phyloP scores from a whole-genome alignment of 371 early-diverging fungal species.

The Haplosporangium sp. region DNA sequence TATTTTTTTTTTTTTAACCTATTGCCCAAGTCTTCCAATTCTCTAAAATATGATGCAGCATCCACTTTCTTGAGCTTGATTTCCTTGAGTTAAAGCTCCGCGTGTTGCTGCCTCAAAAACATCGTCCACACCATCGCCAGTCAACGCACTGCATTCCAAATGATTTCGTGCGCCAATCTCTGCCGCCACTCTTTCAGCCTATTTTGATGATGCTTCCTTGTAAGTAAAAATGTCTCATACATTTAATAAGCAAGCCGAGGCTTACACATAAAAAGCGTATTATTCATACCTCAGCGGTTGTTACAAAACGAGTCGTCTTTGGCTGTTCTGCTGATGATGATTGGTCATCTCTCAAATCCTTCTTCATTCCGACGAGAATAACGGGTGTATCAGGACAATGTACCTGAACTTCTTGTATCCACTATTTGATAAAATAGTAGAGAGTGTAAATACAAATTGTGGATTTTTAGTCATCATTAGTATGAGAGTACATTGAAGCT shows the following conservation, averaged over 20 bases:
- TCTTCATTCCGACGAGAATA: constrained; percentile 82
- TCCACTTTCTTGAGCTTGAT: constrained; percentile 52
- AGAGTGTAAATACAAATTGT: background rate
- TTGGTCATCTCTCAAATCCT: constrained; percentile 74
- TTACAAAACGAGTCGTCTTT: constrained; percentile 31
- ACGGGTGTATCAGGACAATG: constrained; percentile 79
- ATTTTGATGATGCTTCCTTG: background rate
- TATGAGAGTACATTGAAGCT: no score
- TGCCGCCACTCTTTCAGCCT: constrained; percentile 71
- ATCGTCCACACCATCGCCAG: constrained; percentile 79
- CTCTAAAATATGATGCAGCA: constrained; percentile 44
- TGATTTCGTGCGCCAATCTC: constrained; percentile 82
- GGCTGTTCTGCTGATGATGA: constrained; percentile 57
- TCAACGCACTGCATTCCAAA: constrained; percentile 82
- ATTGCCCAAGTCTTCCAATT: background rate
- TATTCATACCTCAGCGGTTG: constrained; percentile 26
- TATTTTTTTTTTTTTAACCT: background rate
- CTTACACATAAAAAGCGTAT: background rate
- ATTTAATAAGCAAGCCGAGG: background rate
- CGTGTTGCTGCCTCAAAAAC: constrained; percentile 80
- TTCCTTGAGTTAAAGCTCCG: constrained; percentile 62
- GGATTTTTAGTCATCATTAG: background rate
- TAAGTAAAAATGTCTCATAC: background rate
- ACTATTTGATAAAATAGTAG: constrained; percentile 56
- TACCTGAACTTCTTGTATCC: constrained; percentile 81